Percentiles rank a stretch among this genome's conserved stretches.
phyloP scores from a whole-genome alignment of 2,329 filamentous ascomycete species.

The Tolypocladium album region DNA sequence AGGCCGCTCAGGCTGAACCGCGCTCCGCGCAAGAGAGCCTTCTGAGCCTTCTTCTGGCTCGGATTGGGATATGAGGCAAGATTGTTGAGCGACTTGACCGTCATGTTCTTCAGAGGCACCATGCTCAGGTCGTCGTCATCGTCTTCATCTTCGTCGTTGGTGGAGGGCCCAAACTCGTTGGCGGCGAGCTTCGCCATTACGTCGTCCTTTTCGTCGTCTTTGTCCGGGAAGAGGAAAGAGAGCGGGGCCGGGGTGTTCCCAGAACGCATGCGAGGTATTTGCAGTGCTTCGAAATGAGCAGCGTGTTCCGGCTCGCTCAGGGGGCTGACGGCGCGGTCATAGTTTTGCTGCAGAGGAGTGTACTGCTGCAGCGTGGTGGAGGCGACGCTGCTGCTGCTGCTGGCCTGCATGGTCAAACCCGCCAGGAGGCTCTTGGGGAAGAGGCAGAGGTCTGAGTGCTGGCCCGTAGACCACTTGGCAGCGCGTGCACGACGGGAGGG shows the following conservation, averaged over 20 bases:
- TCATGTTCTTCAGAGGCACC: conserved; percentile 25
- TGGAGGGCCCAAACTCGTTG: conserved; percentile 8
- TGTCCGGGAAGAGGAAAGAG: conserved; percentile 8
- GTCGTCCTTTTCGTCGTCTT: conserved; percentile 7
- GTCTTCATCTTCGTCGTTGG: conserved; percentile 17
- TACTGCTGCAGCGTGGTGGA: conserved; percentile 25
- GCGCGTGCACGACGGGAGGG: conserved; percentile 39
- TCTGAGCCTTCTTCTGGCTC: conserved; percentile 39
- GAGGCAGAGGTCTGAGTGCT: conserved; percentile 19
- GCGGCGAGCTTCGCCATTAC: conserved; percentile 9
- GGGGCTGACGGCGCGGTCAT: conserved; percentile 39
- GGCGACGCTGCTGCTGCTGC: conserved; percentile 1
- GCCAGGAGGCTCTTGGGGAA: conserved; percentile 26
- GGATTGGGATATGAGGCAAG: conserved; percentile 46
- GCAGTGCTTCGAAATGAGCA: conserved; percentile 14
- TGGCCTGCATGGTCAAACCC: conserved; percentile 20
- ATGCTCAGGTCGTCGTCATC: conserved; percentile 16
- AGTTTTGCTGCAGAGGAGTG: conserved; percentile 42
- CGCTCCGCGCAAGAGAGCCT: conserved; percentile 25
- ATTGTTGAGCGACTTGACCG: conserved; percentile 39
- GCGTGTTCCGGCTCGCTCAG: conserved; percentile 13
- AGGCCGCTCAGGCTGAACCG: conserved; percentile 10
- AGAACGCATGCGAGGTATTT: conserved; percentile 14
- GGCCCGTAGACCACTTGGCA: conserved; percentile 26
- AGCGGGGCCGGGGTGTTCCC: conserved; percentile 13